These are phyloP conservation scores for Rutstroemia sp. DNA, from an alignment of 2,329 filamentous ascomycete genomes.

Conservation along the genomic window DNA sequence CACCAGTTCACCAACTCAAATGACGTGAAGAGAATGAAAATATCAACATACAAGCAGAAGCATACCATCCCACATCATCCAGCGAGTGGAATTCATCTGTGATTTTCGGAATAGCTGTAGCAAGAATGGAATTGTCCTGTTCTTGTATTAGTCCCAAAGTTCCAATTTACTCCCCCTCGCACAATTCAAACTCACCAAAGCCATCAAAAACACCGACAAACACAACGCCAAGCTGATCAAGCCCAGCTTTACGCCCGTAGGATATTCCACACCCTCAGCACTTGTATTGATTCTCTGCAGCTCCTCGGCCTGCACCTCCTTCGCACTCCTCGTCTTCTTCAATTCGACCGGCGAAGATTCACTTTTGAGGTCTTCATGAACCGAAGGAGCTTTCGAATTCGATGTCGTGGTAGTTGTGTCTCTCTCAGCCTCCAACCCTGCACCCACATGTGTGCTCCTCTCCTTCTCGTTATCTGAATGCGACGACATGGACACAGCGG, in stretches of 20 bases:
- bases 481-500: no score
- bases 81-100: constrained; percentile 43
- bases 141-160: background rate
- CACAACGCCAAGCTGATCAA: constrained; percentile 26
- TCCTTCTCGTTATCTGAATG: no score
- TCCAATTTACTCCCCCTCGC: background rate
- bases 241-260: constrained; percentile 23
- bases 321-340: constrained; percentile 7
- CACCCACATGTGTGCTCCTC: no score
- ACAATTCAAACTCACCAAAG: background rate
- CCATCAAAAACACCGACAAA: constrained; percentile 26
- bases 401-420: no score
- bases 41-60: constrained; percentile 43
- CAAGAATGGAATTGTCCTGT: constrained; percentile 18
- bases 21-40: background rate
- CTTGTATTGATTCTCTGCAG: constrained; percentile 23
- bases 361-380: background rate
- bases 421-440: no score
- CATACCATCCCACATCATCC: constrained; percentile 49
- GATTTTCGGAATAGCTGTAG: constrained; percentile 49
- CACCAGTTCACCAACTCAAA: background rate
- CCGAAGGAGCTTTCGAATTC: background rate
- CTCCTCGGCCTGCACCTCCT: constrained; percentile 13
- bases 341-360: background rate
- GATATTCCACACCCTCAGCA: constrained; percentile 26